phyloP scores from a whole-genome alignment of 2,329 filamentous ascomycete genomes.

The Metarhizium brunneum region DNA sequence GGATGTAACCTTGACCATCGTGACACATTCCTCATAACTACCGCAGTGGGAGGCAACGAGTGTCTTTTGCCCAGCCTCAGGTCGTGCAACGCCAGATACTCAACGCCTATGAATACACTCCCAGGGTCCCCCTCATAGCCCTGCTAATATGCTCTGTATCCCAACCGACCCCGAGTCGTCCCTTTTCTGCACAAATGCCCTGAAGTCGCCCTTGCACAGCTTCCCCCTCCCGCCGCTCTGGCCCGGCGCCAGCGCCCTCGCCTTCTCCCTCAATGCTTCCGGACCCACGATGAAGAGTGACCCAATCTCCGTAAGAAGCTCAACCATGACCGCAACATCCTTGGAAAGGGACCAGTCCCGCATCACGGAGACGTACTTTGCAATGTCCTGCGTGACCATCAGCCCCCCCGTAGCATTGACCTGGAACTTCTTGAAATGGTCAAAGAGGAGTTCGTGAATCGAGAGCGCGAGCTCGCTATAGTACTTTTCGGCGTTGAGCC shows the following conservation, averaged over 20 bases:
- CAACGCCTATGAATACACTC: too few species aligned
- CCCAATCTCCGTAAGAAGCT: constrained; percentile 85
- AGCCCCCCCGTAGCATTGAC: constrained; percentile 89
- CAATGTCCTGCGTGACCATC: constrained; percentile 93
- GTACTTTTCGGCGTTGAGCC: constrained; percentile 74
- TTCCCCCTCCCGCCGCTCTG: constrained; percentile 38
- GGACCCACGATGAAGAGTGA: constrained; percentile 91
- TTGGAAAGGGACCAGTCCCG: constrained; percentile 70
- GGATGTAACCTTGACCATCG: neutral
- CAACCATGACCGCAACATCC: constrained; percentile 60
- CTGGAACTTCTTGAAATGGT: constrained; percentile 89
- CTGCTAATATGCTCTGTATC: constrained; percentile 72
- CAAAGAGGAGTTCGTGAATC: constrained; percentile 69
- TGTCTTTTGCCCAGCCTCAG: too few species aligned
- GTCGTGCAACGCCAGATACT: too few species aligned
- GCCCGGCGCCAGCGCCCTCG: constrained; percentile 45
- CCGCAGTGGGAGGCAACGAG: neutral
- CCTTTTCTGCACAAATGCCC: constrained; percentile 73
- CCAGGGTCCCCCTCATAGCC: constrained; percentile 31
- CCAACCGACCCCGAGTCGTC: constrained; percentile 76
- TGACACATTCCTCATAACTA: neutral
- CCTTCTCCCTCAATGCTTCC: constrained; percentile 64
- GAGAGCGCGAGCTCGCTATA: constrained; percentile 75
- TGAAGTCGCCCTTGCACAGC: constrained; percentile 60
- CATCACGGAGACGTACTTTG: constrained; percentile 81